Base-by-base conservation (phyloP, 345 rosid genomes). In the Salix brachista region DNA sequence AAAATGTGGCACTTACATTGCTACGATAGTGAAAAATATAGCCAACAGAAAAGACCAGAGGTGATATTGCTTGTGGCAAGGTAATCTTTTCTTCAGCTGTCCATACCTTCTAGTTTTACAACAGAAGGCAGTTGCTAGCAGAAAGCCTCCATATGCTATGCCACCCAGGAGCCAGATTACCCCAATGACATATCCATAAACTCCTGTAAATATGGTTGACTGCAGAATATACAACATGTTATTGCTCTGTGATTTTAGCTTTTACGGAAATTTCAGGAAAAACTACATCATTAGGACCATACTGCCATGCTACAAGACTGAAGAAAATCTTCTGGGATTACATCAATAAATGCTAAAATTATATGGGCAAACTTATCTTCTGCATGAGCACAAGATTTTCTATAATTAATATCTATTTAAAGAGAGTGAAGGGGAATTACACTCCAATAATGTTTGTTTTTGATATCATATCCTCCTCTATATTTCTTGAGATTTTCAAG, bases 381-480 rank as follows among this genome's bases (percentile, higher is more conserved):
- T 5, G 5, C 34, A 28, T 13, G 71, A 21, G 28, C 11, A 21
- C 23, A 54, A 3, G 14, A 56, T 56, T 56, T 67, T 19, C 9
- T 19, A 2, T 18, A 28, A 16, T 65, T 65, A 65, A 32, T 34
- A 8, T n/a, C 4, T 46, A 42, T 4, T 36, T 39, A n/a, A 48
- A 73, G 11, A 65, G 9, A 37, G 37, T 23, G 62, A 78, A 18
- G 69, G 75, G 46, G 66, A 65, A 72, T 88, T 89, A 91, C 96
- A 81, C 87, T 91, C 93, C 96, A 91, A 41, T 91, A 91, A 58
- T 91, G 91, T 72, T 77, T 81, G 87, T 86, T 86, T 75, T 88
- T 90, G 69, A 90, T 80, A 84, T 91, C 85, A 75, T 67, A 91
- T 26, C 95, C 95, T 75, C 95, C 95, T 80, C 86, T 88, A 60